Evolutionary conservation across 257 asterid genomes (phyloP).

Genomic region (Nicotiana paniculata): DNA sequence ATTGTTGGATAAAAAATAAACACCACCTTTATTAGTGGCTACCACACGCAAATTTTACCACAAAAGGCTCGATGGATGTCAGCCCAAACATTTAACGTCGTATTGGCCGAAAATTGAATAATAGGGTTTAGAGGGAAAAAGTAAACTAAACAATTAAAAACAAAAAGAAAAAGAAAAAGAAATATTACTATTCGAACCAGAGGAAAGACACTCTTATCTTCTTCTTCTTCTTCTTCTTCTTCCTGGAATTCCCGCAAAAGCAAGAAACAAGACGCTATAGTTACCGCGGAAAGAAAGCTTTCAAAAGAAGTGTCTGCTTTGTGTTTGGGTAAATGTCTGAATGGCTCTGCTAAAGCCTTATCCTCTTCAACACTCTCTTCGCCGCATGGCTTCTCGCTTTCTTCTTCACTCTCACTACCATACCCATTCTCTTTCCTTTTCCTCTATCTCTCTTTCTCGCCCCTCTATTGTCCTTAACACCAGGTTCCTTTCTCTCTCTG

Average conservation of each 20-base stretch:
- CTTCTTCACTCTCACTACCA: constrained; percentile 7
- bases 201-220: background rate
- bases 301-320: background rate
- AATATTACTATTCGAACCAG: background rate
- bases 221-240: background rate
- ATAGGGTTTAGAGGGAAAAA: background rate
- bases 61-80: too few relatives aligned
- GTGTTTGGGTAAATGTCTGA: background rate
- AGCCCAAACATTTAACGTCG: background rate
- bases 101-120: background rate
- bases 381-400: constrained; percentile 11
- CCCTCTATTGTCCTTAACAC: background rate
- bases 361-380: constrained; percentile 12
- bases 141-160: background rate
- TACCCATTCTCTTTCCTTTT: background rate
- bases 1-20: too few relatives aligned
- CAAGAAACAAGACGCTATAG: background rate
- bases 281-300: too few relatives aligned
- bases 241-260: background rate
- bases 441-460: background rate
- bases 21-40: too few relatives aligned
- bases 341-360: constrained; percentile 17
- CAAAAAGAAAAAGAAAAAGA: background rate
- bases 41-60: too few relatives aligned
- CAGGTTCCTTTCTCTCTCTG: constrained; percentile 13